phyloP scores from a whole-genome alignment of 441 rosid genomes.

The Pelargonium fulgidum region DNA sequence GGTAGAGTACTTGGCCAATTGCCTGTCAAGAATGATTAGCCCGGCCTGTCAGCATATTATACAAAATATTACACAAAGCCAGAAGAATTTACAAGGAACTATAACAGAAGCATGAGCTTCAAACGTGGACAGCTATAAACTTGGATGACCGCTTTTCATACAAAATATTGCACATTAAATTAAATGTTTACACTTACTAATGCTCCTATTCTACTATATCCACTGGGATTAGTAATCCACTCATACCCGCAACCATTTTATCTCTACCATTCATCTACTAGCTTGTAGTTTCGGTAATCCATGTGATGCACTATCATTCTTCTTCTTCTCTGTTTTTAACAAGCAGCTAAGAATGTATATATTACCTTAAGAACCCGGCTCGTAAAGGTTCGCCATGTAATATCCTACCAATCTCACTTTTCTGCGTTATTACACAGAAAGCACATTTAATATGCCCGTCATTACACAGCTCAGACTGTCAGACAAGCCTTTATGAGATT shows the following conservation, averaged over 20 bases:
- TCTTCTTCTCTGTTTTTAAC: neutral
- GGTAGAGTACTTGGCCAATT: slow-evolving; percentile 81
- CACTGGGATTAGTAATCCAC: neutral
- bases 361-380: too few relatives aligned
- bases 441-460: too few relatives aligned
- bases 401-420: too few relatives aligned
- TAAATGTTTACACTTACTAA: neutral
- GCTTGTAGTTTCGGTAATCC: neutral
- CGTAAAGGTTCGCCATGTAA: too few relatives aligned
- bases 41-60: neutral
- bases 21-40: slow-evolving; percentile 42
- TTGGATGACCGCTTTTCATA: neutral
- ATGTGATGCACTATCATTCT: neutral
- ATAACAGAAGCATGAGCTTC: slow-evolving; percentile 4
- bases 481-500: too few relatives aligned
- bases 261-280: neutral
- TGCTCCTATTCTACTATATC: neutral
- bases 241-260: neutral
- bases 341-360: neutral
- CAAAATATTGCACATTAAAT: neutral
- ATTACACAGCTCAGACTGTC: too few relatives aligned
- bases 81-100: neutral
- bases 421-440: too few relatives aligned
- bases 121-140: neutral
- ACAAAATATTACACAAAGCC: neutral